These are phyloP conservation scores for Piloderma croceum DNA, from an alignment of 768 basidiomycete species.

Conservation along the genomic window DNA sequence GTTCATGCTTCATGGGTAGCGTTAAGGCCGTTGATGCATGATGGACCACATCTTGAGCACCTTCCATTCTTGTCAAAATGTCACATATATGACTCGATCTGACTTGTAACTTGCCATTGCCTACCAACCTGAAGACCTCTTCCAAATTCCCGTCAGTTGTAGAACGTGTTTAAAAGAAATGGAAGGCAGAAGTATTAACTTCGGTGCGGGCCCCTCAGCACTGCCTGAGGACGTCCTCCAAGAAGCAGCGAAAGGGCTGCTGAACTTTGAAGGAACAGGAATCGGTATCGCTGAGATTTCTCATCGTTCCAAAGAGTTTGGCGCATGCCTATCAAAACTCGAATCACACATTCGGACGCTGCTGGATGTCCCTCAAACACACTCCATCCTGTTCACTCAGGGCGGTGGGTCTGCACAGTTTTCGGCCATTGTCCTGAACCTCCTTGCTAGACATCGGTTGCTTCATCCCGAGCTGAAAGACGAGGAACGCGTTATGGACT, in stretches of 20 bases:
- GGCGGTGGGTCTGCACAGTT: constrained; percentile 93
- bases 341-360: constrained; percentile 67
- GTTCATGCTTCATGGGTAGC: too few species aligned
- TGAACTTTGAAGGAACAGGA: constrained; percentile 87
- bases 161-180: constrained; percentile 30
- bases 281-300: constrained; percentile 96
- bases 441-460: constrained; percentile 80
- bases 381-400: constrained; percentile 87
- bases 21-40: too few species aligned
- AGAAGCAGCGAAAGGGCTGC: constrained; percentile 76
- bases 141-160: too few species aligned
- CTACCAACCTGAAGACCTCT: too few species aligned
- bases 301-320: constrained; percentile 90
- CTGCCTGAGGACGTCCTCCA: constrained; percentile 82
- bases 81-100: too few species aligned
- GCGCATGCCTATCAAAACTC: constrained; percentile 55
- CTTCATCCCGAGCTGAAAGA: constrained; percentile 54
- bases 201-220: constrained; percentile 92
- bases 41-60: too few species aligned
- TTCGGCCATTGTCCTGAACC: constrained; percentile 86
- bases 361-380: constrained; percentile 76
- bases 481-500: constrained; percentile 68
- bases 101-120: too few species aligned
- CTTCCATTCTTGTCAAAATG: too few species aligned
- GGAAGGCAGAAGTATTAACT: constrained; percentile 66